Base-by-base conservation (phyloP, 1,139 yeast genomes). In the Taiozyma sp. region DNA sequence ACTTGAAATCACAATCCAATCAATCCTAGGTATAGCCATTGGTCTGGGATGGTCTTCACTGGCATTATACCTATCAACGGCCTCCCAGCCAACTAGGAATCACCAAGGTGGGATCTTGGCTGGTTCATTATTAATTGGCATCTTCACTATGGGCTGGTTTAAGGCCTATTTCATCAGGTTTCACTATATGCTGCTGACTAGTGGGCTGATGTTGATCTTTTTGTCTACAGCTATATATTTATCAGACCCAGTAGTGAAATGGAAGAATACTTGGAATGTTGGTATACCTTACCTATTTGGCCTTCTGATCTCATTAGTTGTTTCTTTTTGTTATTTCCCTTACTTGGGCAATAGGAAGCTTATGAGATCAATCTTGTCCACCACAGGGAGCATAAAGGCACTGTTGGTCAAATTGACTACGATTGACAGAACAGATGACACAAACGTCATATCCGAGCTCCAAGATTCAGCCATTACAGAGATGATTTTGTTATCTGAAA, bases 21-120 rank as follows among this genome's bases (percentile, higher is more conserved):
- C 80, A 1, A 60, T 74, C 2, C 4, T 73, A 9, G 81, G 81
- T 5, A 71, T 75, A 38, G 74, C 76, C n/a, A 65, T 80, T 8
- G 81, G 77, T 1, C 54, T 74, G 34, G 80, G 75, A 0, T 74
- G 79, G 76, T 68, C 75, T 2, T 63, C 76, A 0, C 54, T 76
- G 36, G 74, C 78, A 1, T 60, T 76, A 57, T 74, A 65, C 50
- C 60, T 76, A 1, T 71, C 79, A 3, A 67, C 70, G 0, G 68
- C 73, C 1, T 72, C 78, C 1, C 59, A 58, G 8, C 70, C 74
- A 1, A 68, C 77, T 0, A 63, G 70, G n/a, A 59, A 65, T 19
- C 75, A 75, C 38, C 76, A 70, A 54, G 80, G 80, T 45, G 80
- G 78, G 29, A 65, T 78, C n/a, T 59, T 75, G 24, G 75, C 78